Conservation (phyloP, 768 basidiomycete species). For the Boletus rubropictus region DNA sequence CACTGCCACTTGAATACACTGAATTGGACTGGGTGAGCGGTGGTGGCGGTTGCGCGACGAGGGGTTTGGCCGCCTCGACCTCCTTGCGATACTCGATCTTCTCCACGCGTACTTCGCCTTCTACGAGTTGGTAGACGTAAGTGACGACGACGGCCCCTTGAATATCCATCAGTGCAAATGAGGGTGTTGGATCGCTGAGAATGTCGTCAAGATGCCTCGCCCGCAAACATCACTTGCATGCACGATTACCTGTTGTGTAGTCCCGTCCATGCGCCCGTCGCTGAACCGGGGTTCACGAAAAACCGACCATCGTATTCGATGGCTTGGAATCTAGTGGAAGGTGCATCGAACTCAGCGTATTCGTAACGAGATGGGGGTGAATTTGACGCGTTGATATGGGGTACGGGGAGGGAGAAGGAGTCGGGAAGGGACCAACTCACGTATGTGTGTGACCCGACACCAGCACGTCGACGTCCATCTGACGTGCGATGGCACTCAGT, state of each 20-base stretch:
- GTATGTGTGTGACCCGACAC: conserved; percentile 91
- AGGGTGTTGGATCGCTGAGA: conserved; percentile 77
- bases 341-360: background rate
- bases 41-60: conserved; percentile 10
- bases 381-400: background rate
- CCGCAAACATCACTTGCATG: background rate
- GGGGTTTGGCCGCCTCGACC: conserved; percentile 35
- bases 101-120: conserved; percentile 89
- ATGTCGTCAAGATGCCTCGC: background rate
- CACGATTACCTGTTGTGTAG: conserved; percentile 10
- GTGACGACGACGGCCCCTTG: conserved; percentile 97
- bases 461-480: conserved; percentile 97
- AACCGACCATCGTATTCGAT: conserved; percentile 87
- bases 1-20: conserved; percentile 25
- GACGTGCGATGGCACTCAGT: conserved; percentile 80
- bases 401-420: background rate
- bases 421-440: conserved; percentile 42
- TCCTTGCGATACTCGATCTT: conserved; percentile 83
- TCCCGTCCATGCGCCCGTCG: conserved; percentile 92
- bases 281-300: conserved; percentile 94
- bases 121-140: conserved; percentile 93
- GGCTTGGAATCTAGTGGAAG: conserved; percentile 72
- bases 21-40: conserved; percentile 29
- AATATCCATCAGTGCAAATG: conserved; percentile 96
- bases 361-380: background rate